A percentile compares a stretch with the other conserved stretches of the same genome.
Conservation (phyloP, 2,329 filamentous ascomycete species). For the Aureobasidium namibiae region DNA sequence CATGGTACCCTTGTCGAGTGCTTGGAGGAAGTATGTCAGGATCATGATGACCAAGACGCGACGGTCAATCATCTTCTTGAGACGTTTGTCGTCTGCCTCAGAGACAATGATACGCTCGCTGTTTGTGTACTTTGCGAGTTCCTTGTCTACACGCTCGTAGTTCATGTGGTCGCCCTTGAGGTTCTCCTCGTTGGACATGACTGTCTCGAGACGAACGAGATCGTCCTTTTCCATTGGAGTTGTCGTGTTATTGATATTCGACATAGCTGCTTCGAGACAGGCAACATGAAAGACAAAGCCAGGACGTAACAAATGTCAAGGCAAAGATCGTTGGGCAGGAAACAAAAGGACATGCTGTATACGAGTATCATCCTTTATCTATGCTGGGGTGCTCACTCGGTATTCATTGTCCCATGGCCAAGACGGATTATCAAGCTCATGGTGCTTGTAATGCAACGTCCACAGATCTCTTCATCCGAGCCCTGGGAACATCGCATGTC, state of each 20-base stretch:
- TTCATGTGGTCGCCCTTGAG: constrained; percentile 46
- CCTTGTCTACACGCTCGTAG: constrained; percentile 56
- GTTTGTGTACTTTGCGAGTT: constrained; percentile 61
- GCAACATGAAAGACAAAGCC: neutral
- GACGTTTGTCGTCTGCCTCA: constrained; percentile 50
- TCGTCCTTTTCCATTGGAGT: constrained; percentile 11
- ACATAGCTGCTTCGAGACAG: neutral
- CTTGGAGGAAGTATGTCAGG: constrained; percentile 63
- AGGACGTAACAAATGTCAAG: neutral
- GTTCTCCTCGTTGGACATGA: constrained; percentile 35
- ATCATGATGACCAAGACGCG: constrained; percentile 65
- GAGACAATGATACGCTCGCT: constrained; percentile 49
- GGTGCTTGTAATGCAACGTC: neutral
- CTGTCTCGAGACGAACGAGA: constrained; percentile 41
- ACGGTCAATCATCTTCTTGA: constrained; percentile 58
- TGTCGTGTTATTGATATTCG: neutral
- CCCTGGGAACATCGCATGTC: neutral
- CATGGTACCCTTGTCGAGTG: constrained; percentile 60
- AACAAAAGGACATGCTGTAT: neutral
- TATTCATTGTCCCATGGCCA: neutral
- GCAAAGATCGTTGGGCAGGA: neutral
- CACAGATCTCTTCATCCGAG: neutral
- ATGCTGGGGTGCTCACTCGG: constrained; percentile 2
- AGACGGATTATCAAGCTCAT: neutral
- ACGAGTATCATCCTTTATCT: neutral